Evolutionary conservation across 768 basidiomycete genomes (phyloP).

Genomic region (Leccinellum rugosiceps): DNA sequence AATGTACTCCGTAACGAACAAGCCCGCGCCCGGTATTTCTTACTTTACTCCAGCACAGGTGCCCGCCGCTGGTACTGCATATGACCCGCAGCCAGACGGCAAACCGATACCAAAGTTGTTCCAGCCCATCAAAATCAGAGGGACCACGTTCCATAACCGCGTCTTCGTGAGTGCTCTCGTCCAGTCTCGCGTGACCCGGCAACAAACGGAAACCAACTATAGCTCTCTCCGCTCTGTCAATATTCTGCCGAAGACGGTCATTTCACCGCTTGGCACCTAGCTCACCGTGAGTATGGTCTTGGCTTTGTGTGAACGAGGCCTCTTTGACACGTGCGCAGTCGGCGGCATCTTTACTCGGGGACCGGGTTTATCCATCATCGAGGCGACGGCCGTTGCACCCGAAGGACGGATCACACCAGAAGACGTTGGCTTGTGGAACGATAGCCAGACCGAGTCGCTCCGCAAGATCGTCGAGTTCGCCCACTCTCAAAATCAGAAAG

Average conservation of each 20-base stretch:
- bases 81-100: conserved; percentile 39
- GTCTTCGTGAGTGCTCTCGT: conserved; percentile 41
- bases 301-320: not conserved
- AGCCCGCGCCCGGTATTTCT: conserved; percentile 38
- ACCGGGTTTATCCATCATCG: conserved; percentile 58
- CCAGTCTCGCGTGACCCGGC: not conserved
- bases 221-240: conserved; percentile 58
- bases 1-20: conserved; percentile 29
- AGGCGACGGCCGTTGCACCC: conserved; percentile 62
- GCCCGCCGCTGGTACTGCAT: conserved; percentile 43
- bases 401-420: conserved; percentile 67
- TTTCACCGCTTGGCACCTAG: conserved; percentile 54
- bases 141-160: conserved; percentile 51
- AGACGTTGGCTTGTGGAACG: conserved; percentile 63
- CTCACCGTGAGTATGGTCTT: conserved; percentile 34
- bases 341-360: conserved; percentile 42
- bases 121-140: conserved; percentile 53
- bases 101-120: conserved; percentile 44
- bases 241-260: conserved; percentile 56
- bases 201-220: not conserved
- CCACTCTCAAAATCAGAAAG: conserved; percentile 65
- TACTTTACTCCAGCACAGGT: conserved; percentile 48
- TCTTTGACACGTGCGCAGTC: conserved; percentile 31
- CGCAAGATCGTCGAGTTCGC: conserved; percentile 63
- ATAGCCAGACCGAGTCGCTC: conserved; percentile 47